phyloP scores from a whole-genome alignment of 2,329 filamentous ascomycete species.

The Leptographium galeiforme region DNA sequence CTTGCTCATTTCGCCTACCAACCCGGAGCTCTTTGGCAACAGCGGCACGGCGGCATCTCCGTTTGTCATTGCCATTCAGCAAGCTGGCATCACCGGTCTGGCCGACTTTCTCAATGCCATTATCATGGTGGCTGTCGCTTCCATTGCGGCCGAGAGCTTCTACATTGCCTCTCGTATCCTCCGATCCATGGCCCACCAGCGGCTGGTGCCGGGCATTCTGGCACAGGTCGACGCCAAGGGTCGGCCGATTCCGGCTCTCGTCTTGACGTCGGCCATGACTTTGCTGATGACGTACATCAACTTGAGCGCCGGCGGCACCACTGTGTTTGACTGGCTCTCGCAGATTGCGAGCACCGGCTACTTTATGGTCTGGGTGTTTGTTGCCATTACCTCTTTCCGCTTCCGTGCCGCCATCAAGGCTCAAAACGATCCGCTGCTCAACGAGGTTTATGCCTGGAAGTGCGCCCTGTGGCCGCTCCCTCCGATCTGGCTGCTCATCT shows the following conservation, averaged over 20 bases:
- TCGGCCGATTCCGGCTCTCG: slow-evolving; percentile 37
- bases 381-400: slow-evolving; percentile 3
- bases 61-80: slow-evolving; percentile 43
- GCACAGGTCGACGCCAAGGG: slow-evolving; percentile 42
- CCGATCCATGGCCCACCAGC: slow-evolving; percentile 42
- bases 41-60: slow-evolving; percentile 33
- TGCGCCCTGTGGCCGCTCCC: slow-evolving; percentile 2
- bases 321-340: slow-evolving; percentile 50
- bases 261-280: slow-evolving; percentile 14
- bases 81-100: slow-evolving; percentile 36
- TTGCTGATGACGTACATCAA: slow-evolving; percentile 26
- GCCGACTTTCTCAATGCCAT: slow-evolving; percentile 45
- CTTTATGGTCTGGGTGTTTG: slow-evolving; percentile 6
- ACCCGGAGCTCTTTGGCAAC: slow-evolving; percentile 29
- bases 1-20: slow-evolving; percentile 32
- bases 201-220: slow-evolving; percentile 41
- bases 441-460: slow-evolving; percentile 1
- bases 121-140: slow-evolving; percentile 43
- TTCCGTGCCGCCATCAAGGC: slow-evolving; percentile 4
- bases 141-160: slow-evolving; percentile 44
- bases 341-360: slow-evolving; percentile 6
- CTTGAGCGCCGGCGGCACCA: slow-evolving; percentile 27
- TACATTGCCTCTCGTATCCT: slow-evolving; percentile 46
- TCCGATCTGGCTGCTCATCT: slow-evolving; percentile 2
- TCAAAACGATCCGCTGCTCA: slow-evolving; percentile 1